A percentile compares a stretch with the other conserved stretches of the same genome.
These are phyloP conservation scores for Globisporangium sylvaticum DNA, from an alignment of 352 stramenopile genomes.

Conservation along the genomic window DNA sequence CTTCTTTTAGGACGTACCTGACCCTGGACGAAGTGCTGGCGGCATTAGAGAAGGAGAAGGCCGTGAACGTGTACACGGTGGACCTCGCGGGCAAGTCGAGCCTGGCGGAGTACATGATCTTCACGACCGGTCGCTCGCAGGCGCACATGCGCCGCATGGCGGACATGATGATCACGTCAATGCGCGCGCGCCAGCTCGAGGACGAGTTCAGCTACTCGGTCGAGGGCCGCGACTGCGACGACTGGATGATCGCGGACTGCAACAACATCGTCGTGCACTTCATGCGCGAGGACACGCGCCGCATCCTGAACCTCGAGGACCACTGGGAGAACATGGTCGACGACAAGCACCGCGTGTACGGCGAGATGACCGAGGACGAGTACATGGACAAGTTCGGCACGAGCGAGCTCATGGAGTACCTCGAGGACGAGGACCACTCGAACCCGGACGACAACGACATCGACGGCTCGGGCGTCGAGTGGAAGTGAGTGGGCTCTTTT, in stretches of 20 bases:
- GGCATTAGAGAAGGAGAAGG: constrained; percentile 70
- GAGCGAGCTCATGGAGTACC: constrained; percentile 81
- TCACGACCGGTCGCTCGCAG: constrained; percentile 78
- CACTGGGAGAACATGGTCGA: constrained; percentile 85
- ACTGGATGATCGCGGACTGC: constrained; percentile 92
- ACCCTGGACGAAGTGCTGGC: constrained; percentile 64
- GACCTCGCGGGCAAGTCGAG: constrained; percentile 74
- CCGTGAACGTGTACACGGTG: constrained; percentile 74
- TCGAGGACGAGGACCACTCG: constrained; percentile 60
- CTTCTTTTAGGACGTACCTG: constrained; percentile 45
- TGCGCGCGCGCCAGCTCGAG: constrained; percentile 59
- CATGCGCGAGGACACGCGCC: constrained; percentile 71
- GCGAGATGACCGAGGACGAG: constrained; percentile 79
- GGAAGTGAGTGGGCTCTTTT: constrained; percentile 34
- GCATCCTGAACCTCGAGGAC: constrained; percentile 72
- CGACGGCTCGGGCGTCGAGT: constrained; percentile 45
- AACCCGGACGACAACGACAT: constrained; percentile 26
- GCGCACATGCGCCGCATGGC: constrained; percentile 87
- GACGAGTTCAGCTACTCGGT: constrained; percentile 82
- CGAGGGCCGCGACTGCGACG: constrained; percentile 86
- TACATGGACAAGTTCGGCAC: constrained; percentile 88
- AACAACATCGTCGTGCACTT: constrained; percentile 89
- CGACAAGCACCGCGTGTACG: constrained; percentile 76
- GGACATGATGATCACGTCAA: constrained; percentile 84
- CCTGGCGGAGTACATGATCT: constrained; percentile 88